These are phyloP conservation scores for Aristolochia californica DNA, from an alignment of 164 flowering plant species.

Conservation along the genomic window DNA sequence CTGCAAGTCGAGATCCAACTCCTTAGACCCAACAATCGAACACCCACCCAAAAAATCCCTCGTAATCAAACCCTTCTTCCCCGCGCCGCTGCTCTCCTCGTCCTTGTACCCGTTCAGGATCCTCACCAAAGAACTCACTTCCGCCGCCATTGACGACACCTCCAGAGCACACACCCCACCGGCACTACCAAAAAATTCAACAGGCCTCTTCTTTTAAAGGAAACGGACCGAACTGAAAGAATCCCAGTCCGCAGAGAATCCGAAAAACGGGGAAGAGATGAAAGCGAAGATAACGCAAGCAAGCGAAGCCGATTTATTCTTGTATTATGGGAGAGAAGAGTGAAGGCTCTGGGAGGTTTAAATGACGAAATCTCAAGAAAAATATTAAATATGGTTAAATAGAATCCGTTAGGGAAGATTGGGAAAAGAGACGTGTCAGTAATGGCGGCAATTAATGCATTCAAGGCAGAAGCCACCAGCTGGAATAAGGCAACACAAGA, in stretches of 20 bases:
- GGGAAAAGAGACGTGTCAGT: conserved; percentile 1
- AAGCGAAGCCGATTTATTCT: neutral
- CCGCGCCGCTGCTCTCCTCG: conserved; percentile 4
- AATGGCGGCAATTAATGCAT: conserved; percentile 2
- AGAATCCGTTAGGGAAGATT: neutral
- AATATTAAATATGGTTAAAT: neutral
- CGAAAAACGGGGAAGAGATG: too few species aligned
- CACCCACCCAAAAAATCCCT: conserved; percentile 58
- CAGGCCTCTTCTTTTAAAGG: too few species aligned
- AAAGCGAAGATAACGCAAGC: neutral
- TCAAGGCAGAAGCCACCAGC: neutral
- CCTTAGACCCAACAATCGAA: conserved; percentile 31
- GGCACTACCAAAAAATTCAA: too few species aligned
- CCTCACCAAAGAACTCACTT: conserved; percentile 1
- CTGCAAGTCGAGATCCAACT: conserved; percentile 73
- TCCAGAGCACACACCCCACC: neutral
- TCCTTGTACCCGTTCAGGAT: neutral
- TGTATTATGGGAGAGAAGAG: neutral
- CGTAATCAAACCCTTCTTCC: conserved; percentile 36
- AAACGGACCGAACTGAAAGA: too few species aligned
- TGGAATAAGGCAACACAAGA: too few species aligned
- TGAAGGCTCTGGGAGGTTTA: neutral
- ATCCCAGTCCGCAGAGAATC: too few species aligned
- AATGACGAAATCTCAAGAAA: neutral
- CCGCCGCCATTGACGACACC: conserved; percentile 1